Evolutionary conservation across 768 basidiomycete species (phyloP), one percentile per base, ranked within the genome.

Genomic region (Nidularia sp.): DNA sequence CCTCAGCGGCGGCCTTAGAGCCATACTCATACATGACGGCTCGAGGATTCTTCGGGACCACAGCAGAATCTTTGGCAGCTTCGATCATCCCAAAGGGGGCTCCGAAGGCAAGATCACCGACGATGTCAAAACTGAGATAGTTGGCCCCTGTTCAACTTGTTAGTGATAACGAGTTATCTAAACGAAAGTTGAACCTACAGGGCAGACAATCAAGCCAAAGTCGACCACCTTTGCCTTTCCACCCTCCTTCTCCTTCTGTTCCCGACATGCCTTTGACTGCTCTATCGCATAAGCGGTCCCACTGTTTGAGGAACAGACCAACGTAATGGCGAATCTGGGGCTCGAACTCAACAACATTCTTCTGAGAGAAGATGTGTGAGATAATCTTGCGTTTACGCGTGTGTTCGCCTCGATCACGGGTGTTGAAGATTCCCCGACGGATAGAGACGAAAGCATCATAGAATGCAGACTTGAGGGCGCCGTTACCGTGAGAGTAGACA

Each of bases 351-450:
- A 90, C 64, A 3, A 96, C 90, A 50, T 69, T 89, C 72, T 93
- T 93, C 63, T 88, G 86, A 1, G 86, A 85, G 69, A 90, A 90
- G 60, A 91, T 86, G 62, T 90, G 83, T 0, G 90, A 86, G 45
- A 96, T 81, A 54, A 97, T 90, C 71, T 96, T 96, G 71, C 92
- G 85, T 70, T 94, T 96, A 42, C 93, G 83, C 5, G 89, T 78
- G 64, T 96, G 93, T 52, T 92, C 88, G 5, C 68, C 62, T 33
- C 90, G 82, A 61, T 88, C 81, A 44, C 90, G 83, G 13, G 87
- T 88, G 66, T 86, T 90, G 79, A 91, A 90, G 31, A 91, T 70
- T 1, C 87, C 86, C 32, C 85, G 79, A 33, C 70, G 72, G 52
- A 89, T 88, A 31, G 85, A 85, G 25, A 91, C 87, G 58, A 93